Evolutionary conservation across 2,329 filamentous ascomycete genomes (phyloP).

Genomic region (Penicillium verrucosum): DNA sequence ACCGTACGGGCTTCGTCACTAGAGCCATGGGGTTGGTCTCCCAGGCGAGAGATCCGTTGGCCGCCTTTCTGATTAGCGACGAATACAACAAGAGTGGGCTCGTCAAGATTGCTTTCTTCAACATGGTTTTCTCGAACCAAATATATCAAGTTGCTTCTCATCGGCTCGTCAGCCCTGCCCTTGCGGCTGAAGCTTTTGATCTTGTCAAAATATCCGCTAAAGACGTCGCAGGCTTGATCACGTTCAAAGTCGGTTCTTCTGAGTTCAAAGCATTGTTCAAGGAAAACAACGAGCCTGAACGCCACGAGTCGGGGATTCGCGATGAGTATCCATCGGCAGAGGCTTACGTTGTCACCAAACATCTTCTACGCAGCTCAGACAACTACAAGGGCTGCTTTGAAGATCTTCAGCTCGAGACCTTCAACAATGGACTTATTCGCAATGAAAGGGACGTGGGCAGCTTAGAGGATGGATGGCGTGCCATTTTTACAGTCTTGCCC

Average conservation of each 20-base stretch:
- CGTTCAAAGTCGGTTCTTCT: constrained; percentile 33
- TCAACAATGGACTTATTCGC: constrained; percentile 19
- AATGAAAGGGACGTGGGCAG: constrained; percentile 26
- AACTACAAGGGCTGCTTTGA: constrained; percentile 41
- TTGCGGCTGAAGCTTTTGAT: constrained; percentile 24
- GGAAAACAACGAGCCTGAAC: constrained; percentile 39
- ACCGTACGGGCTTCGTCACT: constrained; percentile 48
- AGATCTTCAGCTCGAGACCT: constrained; percentile 40
- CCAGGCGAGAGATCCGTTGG: constrained; percentile 38
- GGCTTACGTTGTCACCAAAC: constrained; percentile 47
- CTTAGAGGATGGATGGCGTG: constrained; percentile 41
- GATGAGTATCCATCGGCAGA: constrained; percentile 45
- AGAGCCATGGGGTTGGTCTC: constrained; percentile 37
- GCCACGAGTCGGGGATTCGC: constrained; percentile 50
- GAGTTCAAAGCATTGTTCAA: constrained; percentile 46
- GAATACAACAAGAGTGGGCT: constrained; percentile 19
- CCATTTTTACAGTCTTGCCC: constrained; percentile 54
- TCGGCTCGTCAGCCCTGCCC: constrained; percentile 25
- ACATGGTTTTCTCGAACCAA: constrained; percentile 40
- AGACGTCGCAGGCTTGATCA: constrained; percentile 35
- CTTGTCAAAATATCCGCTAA: constrained; percentile 36
- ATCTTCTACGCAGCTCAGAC: constrained; percentile 38
- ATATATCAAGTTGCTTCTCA: constrained; percentile 38
- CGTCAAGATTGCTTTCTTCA: constrained; percentile 29
- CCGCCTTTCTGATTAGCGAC: constrained; percentile 14